Evolutionary conservation across 371 early-diverging fungal genomes (phyloP).

Genomic region (Mucor sp.): DNA sequence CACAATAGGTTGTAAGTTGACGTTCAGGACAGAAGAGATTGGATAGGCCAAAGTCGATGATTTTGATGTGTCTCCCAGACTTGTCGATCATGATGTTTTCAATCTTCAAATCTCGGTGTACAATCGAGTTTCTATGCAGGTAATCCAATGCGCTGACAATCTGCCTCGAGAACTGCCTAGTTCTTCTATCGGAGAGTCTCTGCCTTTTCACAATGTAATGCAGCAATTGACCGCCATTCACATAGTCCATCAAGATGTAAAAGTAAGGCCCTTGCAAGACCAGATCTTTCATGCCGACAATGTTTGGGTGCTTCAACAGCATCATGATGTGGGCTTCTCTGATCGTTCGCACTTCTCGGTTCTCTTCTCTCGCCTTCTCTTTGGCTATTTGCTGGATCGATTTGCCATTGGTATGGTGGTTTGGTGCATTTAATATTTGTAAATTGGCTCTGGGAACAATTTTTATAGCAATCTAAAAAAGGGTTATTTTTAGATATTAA

Average conservation of each 20-base stretch:
- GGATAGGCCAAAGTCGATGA: conserved; percentile 96
- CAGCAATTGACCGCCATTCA: conserved; percentile 86
- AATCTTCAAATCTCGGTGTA: conserved; percentile 97
- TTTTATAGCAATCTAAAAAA: conserved; percentile 47
- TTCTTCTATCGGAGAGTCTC: conserved; percentile 85
- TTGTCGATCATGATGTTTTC: conserved; percentile 93
- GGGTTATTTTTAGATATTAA: conserved; percentile 11
- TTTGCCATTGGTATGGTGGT: conserved; percentile 20
- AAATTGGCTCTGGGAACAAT: conserved; percentile 49
- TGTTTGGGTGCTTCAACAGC: conserved; percentile 91
- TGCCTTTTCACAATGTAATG: conserved; percentile 91
- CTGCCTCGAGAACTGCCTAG: conserved; percentile 90
- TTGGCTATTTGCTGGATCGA: conserved; percentile 36
- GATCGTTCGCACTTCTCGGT: conserved; percentile 88
- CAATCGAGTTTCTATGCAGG: conserved; percentile 94
- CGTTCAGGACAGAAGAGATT: conserved; percentile 86
- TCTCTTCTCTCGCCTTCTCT: conserved; percentile 59
- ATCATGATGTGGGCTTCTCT: conserved; percentile 92
- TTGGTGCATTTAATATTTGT: conserved; percentile 21
- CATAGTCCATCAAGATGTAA: conserved; percentile 95
- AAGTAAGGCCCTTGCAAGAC: conserved; percentile 75
- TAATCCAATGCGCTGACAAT: conserved; percentile 92
- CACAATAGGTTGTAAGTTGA: conserved; percentile 92
- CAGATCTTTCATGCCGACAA: conserved; percentile 84
- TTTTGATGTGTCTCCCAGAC: conserved; percentile 83